Evolutionary conservation across 768 basidiomycete species (phyloP).

Genomic region (Mycena crocata): DNA sequence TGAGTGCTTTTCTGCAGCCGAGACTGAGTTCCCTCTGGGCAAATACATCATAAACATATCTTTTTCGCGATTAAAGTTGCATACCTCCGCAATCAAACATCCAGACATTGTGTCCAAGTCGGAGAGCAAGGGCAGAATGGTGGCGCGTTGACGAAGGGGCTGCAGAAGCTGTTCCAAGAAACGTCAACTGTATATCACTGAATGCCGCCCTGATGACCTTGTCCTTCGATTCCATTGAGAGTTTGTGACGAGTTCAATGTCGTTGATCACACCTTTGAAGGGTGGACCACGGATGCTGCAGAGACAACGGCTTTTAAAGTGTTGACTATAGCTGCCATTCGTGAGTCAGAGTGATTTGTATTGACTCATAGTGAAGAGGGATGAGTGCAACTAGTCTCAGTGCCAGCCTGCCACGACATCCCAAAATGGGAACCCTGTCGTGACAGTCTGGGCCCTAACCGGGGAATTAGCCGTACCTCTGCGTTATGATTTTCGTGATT

Average conservation of each 20-base stretch:
- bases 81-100: constrained; percentile 79
- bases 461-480: no score
- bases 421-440: no score
- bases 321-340: constrained; percentile 14
- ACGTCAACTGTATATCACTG: constrained; percentile 67
- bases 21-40: constrained; percentile 78
- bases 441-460: no score
- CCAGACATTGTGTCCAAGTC: constrained; percentile 79
- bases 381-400: no score
- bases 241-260: background rate
- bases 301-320: constrained; percentile 12
- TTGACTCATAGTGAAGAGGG: background rate
- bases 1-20: constrained; percentile 77
- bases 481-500: no score
- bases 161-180: constrained; percentile 86
- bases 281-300: background rate
- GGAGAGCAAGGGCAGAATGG: constrained; percentile 79
- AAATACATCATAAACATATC: background rate
- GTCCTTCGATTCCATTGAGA: background rate
- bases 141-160: constrained; percentile 84
- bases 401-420: no score
- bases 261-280: background rate
- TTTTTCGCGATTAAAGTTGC: background rate
- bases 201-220: constrained; percentile 22
- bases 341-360: background rate